Base-by-base conservation (phyloP, 2,329 filamentous ascomycete species). In the Pyrenophora tritici-repentis region DNA sequence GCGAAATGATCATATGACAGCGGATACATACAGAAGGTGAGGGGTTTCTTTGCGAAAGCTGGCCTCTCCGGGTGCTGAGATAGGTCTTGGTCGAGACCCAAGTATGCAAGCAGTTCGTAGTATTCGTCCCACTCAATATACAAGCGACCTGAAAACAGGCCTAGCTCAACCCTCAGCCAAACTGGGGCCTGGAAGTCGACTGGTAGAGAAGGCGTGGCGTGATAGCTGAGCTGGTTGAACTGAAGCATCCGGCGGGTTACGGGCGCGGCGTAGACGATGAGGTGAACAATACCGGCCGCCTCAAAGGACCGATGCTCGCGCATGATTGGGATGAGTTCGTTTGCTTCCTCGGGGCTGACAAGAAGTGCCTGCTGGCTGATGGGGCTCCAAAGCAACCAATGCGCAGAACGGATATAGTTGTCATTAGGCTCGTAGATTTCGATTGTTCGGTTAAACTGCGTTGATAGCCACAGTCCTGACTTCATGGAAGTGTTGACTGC, bases 301-400 rank as follows among this genome's bases (percentile, higher is more conserved):
- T 34, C 33, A 5, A 13, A 14, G 0, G 2, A 8, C 1, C 24
- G 20, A 8, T 10, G 17, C n/a, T 46, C 6, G 4, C 67, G 68
- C 33, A 86, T 55, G 0, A 76, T 53, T 0, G 76, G 75, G 3
- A 89, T 75, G 0, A 88, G 56, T 0, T 61, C 38, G 47, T 89
- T 83, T 0, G 80, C 84, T 63, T 89, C 86, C 56, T 89, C 86
- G 0, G 85, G 82, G 22, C 82, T 83, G 1, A 89, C 62, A 2
- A 89, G 65, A 0, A 89, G 55, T 0, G 79, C 86, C 0, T 75
- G 79, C 6, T 81, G 61, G 0, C 73, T 72, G 0, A 58, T n/a
- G 0, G 59, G 58, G 50, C 79, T 82, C 79, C 81, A 87, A 0
- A 89, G 66, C 2, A 89, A 62, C 85, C 84, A 89, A 20, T 85